A percentile compares a stretch with the other conserved stretches of the same genome.
These are phyloP conservation scores for Coniochaeta prunicola DNA, from an alignment of 2,329 filamentous ascomycete species.

Conservation along the genomic window DNA sequence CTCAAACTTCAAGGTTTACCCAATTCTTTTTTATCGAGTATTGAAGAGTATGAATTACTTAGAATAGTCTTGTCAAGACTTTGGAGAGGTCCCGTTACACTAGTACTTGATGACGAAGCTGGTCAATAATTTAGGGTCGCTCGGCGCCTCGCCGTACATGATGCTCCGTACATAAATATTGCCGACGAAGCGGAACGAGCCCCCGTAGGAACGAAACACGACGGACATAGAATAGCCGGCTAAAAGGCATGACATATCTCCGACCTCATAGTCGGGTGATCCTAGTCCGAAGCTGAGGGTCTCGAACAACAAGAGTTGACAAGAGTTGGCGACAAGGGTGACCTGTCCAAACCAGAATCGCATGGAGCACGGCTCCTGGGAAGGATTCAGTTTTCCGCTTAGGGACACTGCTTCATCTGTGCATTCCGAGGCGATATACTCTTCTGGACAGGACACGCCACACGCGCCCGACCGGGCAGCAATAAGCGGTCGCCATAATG, in stretches of 20 bases:
- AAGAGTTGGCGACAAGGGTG: neutral
- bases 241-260: neutral
- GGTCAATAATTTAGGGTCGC: neutral
- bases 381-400: neutral
- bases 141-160: neutral
- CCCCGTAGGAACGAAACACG: neutral
- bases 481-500: neutral
- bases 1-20: too few species aligned
- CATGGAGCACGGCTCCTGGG: neutral
- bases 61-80: too few species aligned
- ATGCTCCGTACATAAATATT: neutral
- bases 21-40: too few species aligned
- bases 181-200: neutral
- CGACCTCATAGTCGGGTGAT: neutral
- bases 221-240: neutral
- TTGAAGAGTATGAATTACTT: too few species aligned
- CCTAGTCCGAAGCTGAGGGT: neutral
- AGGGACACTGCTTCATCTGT: neutral
- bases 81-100: too few species aligned
- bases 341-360: neutral
- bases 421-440: neutral
- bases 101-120: neutral
- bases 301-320: neutral
- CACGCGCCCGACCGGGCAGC: neutral
- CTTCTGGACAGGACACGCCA: neutral